Conservation (phyloP, 371 early-diverging fungal species). For the Mucor plumbeus region DNA sequence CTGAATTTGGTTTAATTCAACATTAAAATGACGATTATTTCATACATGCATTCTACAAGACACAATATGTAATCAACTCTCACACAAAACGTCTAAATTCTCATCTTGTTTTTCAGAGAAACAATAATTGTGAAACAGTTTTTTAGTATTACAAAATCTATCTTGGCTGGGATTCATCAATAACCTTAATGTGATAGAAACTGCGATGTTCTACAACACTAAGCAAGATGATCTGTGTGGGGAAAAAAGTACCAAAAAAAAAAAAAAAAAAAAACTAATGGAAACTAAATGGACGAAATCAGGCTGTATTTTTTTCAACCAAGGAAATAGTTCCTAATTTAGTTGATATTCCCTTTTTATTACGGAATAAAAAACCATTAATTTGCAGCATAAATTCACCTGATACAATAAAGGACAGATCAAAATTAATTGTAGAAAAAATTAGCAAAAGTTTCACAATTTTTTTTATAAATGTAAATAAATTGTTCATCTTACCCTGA, state of each 20-base stretch:
- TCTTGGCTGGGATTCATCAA: too few species aligned
- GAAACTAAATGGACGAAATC: not conserved
- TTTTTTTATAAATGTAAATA: too few species aligned
- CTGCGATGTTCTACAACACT: not conserved
- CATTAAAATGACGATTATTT: too few species aligned
- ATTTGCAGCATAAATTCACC: not conserved
- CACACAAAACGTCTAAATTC: too few species aligned
- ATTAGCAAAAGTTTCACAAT: not conserved
- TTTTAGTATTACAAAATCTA: too few species aligned
- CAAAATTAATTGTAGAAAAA: not conserved
- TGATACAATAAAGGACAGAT: not conserved
- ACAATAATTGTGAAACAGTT: too few species aligned
- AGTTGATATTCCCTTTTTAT: not conserved
- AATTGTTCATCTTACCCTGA: not conserved
- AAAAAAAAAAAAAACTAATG: too few species aligned
- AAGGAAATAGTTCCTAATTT: not conserved
- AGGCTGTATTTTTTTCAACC: not conserved
- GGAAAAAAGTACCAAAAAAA: not conserved
- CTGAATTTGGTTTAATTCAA: not conserved
- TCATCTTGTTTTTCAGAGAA: too few species aligned
- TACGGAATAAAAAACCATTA: not conserved
- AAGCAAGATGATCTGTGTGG: conserved; percentile 1
- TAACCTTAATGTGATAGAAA: not conserved
- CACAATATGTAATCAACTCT: too few species aligned
- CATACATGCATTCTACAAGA: too few species aligned